Evolutionary conservation across 768 basidiomycete genomes (phyloP).

Genomic region (Boletus subcaerulescens): DNA sequence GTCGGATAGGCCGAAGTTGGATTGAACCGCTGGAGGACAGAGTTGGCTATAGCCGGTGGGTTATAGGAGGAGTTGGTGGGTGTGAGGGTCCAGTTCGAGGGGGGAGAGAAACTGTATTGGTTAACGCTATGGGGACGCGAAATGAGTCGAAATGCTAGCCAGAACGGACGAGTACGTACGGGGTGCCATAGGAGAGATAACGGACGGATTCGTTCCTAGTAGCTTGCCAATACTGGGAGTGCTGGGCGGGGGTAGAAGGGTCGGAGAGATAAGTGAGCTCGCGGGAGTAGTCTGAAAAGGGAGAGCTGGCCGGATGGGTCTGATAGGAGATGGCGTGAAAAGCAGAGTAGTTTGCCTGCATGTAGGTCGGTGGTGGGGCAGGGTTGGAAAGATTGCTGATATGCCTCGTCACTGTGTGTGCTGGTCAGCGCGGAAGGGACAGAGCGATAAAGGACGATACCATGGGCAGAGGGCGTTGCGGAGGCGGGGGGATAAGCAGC

Average conservation of each 20-base stretch:
- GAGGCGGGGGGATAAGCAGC: constrained; percentile 73
- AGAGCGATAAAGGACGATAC: constrained; percentile 34
- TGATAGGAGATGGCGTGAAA: constrained; percentile 27
- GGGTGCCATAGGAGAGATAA: constrained; percentile 51
- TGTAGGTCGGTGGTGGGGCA: constrained; percentile 60
- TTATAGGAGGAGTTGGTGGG: constrained; percentile 51
- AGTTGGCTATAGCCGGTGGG: constrained; percentile 57
- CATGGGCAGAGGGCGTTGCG: constrained; percentile 73
- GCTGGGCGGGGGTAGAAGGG: constrained; percentile 41
- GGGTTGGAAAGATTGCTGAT: constrained; percentile 56
- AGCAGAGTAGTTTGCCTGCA: constrained; percentile 43
- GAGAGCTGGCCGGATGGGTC: constrained; percentile 40
- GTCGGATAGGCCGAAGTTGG: constrained; percentile 71
- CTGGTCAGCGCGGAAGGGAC: constrained; percentile 18
- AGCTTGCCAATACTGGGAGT: constrained; percentile 62
- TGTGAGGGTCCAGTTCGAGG: constrained; percentile 41
- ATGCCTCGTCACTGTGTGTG: constrained; percentile 58
- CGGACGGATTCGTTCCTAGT: constrained; percentile 60
- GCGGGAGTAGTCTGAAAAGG: constrained; percentile 66
- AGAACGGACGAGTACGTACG: constrained; percentile 38
- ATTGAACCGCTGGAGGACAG: constrained; percentile 58
- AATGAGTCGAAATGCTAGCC: constrained; percentile 1
- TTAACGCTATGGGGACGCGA: constrained; percentile 13
- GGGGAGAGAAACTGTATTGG: constrained; percentile 31
- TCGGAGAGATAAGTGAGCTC: constrained; percentile 56